Base-by-base conservation (phyloP, 1,139 yeast genomes). In the Saccharomyces hybrid region DNA sequence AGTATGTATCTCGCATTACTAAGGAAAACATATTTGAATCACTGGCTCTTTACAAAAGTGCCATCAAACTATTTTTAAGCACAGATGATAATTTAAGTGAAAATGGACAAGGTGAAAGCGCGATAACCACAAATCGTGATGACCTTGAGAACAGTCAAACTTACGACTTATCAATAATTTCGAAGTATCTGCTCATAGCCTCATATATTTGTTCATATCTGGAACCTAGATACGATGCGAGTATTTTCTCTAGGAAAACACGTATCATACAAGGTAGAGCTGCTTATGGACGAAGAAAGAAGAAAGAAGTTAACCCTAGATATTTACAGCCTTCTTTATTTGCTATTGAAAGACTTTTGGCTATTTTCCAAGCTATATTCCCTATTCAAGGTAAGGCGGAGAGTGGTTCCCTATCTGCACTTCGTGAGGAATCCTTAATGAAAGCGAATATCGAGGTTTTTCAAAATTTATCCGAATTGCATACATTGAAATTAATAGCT, bases 171-270 rank as follows among this genome's bases (percentile, higher is more conserved):
- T 84, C 88, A 0, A 67, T 72, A 14, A 79, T 81, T 56, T 78
- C 88, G 13, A 84, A 83, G 64, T 84, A 76, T 63, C 72, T 86
- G 11, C 71, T 86, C 27, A 77, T 86, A 52, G 87, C 93, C 3
- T 83, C 90, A 1, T 86, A 84, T 62, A 73, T 86, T 53, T 89
- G 91, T 2, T 85, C 93, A 0, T 84, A 80, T 64, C 78, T 81
- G 52, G 84, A 83, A 16, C 83, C 84, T 9, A 77, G 80, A 57
- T 76, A 76, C 60, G 95, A 86, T 67, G 70, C 79, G 50, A 80
- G 80, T 55, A 76, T 78, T 56, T 86, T 86, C 62, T 83, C 91
- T 31, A 81, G 79, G 59, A 81, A 79, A 46, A 74, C 79, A 34
- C 76, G 73, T 58, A 58, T 61, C 68, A 75, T 60, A 70, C 76